Conservation (phyloP, 345 rosid species). For the Salix exigua region DNA sequence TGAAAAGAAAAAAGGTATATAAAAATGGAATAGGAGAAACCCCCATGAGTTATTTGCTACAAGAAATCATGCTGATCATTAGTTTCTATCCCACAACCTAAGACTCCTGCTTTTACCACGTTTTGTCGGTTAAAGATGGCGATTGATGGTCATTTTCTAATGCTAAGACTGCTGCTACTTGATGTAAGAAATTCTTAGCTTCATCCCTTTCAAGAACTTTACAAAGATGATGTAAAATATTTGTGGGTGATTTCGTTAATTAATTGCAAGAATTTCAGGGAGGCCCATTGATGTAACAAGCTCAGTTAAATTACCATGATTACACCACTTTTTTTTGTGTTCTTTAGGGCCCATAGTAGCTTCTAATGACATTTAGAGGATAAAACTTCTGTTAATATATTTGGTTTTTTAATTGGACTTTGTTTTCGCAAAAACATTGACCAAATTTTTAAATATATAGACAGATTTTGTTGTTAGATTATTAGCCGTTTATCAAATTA, state of each 20-base stretch:
- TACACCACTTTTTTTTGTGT: neutral
- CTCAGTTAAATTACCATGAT: neutral
- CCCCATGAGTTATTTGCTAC: neutral
- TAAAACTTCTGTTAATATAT: neutral
- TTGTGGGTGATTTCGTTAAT: neutral
- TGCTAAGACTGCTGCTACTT: neutral
- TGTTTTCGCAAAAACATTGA: neutral
- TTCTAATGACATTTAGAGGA: neutral
- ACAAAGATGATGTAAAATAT: neutral
- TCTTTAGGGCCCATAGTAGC: neutral
- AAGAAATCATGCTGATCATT: conserved; percentile 8
- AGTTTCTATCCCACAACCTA: conserved; percentile 14
- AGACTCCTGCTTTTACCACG: conserved; percentile 23
- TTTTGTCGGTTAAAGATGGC: conserved; percentile 23
- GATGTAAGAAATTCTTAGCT: neutral
- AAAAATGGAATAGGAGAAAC: conserved; percentile 1
- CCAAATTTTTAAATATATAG: neutral
- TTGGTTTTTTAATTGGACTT: neutral
- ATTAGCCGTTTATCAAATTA: too few relatives aligned
- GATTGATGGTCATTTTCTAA: neutral
- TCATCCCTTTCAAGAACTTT: neutral
- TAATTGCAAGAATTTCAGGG: neutral
- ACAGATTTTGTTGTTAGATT: neutral
- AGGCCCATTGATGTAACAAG: neutral
- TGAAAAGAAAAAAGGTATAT: neutral